Evolutionary conservation across 495 filamentous ascomycete species (phyloP).

Genomic region (Podospora tetraspora): DNA sequence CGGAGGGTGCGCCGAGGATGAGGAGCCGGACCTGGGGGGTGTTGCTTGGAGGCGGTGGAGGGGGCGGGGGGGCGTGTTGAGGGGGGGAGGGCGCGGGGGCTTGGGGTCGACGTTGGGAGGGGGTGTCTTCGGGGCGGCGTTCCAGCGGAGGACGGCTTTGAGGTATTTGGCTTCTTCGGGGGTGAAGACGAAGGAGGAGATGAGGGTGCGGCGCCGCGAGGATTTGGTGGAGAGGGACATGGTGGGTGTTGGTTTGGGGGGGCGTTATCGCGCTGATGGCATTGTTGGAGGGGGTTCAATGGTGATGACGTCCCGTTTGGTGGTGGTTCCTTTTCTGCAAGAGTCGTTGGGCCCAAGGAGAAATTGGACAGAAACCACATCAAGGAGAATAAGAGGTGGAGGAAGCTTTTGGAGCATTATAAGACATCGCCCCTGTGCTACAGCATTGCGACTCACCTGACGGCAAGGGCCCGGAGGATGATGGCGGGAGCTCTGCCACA

Average conservation of each 20-base stretch:
- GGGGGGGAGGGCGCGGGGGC: conserved; percentile 21
- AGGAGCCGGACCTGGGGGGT: conserved; percentile 37
- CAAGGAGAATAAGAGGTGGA: background rate
- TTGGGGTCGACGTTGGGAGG: conserved; percentile 15
- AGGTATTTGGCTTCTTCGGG: conserved; percentile 41
- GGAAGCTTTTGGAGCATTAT: background rate
- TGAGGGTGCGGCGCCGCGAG: conserved; percentile 14
- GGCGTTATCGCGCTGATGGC: background rate
- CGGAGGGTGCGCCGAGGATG: conserved; percentile 36
- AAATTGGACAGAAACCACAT: background rate
- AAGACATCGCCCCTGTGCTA: background rate
- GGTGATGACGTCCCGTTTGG: background rate
- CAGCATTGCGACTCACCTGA: background rate
- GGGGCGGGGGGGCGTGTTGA: conserved; percentile 4
- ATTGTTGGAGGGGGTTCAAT: background rate
- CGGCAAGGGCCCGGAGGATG: background rate
- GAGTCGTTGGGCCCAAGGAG: background rate
- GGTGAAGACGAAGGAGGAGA: conserved; percentile 34
- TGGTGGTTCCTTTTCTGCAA: background rate
- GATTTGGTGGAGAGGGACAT: background rate
- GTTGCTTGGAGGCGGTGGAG: conserved; percentile 12
- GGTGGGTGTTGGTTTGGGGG: background rate
- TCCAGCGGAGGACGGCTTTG: conserved; percentile 40
- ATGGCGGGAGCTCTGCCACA: conserved; percentile 7
- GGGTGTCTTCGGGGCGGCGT: conserved; percentile 15